Evolutionary conservation across 2,329 filamentous ascomycete species (phyloP), one percentile per base, ranked within the genome.

Genomic region (Alternaria hordeiaustralica): DNA sequence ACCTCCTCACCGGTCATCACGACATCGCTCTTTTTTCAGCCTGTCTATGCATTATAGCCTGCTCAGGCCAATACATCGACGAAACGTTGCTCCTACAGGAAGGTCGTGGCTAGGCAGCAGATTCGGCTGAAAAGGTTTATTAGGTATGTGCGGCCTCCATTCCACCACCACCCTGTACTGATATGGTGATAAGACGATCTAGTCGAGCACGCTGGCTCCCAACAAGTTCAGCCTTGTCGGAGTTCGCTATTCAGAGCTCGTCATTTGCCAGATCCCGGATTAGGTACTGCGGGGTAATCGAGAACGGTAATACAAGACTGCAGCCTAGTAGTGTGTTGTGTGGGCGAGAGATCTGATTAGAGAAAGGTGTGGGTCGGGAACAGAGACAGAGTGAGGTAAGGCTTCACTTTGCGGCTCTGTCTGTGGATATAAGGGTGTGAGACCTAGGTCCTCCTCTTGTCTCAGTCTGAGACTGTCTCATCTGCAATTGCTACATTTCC

Each of bases 1-100:
- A 45, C 20, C 33, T 46, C 26, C 51, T 71, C 61, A 73, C 68
- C 69, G 69, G 67, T 66, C 55, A 53, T 56, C 60, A 26, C 58
- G 18, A 49, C 41, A 58, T 58, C 51, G 25, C 41, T n/a, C 47
- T 57, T 23, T 55, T 54, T 21, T 45, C 45, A 64, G 55, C 55
- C 23, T 8, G 12, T 50, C 9, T 36, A 55, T 58, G 53, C 56
- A 51, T 21, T 7, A 11, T 44, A 55, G 53, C 44, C 33, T 56
- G 28, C 8, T 58, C 25, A 23, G 47, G 33, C 67, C 66, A 69
- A 67, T 67, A 53, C 33, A 15, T 36, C 20, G 46, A 47, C 30
- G 47, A 30, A 30, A 57, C 56, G 46, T 43, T 60, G 43, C 56
- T 53, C 44, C 25, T 41, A 41, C 43, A 58, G 25, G 33, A 50